Conservation (phyloP, 441 rosid genomes). For the Brassica balearica region DNA sequence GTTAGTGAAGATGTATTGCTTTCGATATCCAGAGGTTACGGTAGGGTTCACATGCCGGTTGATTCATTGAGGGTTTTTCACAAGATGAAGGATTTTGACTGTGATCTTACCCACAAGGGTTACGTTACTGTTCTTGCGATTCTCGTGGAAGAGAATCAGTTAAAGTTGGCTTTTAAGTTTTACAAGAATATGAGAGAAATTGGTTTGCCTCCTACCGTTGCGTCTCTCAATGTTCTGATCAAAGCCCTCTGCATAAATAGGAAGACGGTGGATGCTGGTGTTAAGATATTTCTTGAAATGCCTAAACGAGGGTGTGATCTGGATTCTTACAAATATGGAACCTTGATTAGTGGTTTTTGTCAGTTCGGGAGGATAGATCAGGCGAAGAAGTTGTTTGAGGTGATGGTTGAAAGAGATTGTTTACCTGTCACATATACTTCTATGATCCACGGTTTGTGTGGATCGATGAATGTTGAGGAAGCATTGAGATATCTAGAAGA, state of each 20-base stretch:
- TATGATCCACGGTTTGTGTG: constrained; percentile 77
- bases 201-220: constrained; percentile 63
- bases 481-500: constrained; percentile 69
- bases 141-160: constrained; percentile 84
- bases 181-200: constrained; percentile 69
- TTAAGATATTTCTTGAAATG: constrained; percentile 83
- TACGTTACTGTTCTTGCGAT: constrained; percentile 66
- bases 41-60: constrained; percentile 75
- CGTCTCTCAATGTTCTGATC: constrained; percentile 84
- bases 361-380: constrained; percentile 63
- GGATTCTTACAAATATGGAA: constrained; percentile 88
- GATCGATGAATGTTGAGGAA: constrained; percentile 58
- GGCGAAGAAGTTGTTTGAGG: constrained; percentile 73
- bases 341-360: constrained; percentile 88
- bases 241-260: constrained; percentile 80
- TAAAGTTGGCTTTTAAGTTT: constrained; percentile 66
- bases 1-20: constrained; percentile 68
- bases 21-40: constrained; percentile 73
- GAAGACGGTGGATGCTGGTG: constrained; percentile 69
- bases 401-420: constrained; percentile 76
- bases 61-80: constrained; percentile 72
- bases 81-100: constrained; percentile 69
- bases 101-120: constrained; percentile 63
- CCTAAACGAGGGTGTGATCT: constrained; percentile 69
- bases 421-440: constrained; percentile 79